Evolutionary conservation across 2,329 filamentous ascomycete species (phyloP), one percentile per base, ranked within the genome.

Genomic region (Drechslera avenae): DNA sequence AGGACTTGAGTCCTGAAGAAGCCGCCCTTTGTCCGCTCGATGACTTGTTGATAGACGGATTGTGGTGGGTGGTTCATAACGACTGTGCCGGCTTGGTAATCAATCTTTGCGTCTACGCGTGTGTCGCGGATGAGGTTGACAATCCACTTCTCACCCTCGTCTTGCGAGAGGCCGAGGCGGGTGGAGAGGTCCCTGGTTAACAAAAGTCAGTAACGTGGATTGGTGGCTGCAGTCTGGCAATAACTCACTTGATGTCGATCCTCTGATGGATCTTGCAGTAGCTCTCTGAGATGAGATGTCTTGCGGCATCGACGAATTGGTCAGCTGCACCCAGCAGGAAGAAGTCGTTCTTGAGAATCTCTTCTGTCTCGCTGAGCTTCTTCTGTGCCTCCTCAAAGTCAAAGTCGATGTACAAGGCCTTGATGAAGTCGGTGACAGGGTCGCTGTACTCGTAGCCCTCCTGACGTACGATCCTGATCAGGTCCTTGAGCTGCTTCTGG

Each of bases 251-350:
- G 75, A 99, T 97, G 75, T 97, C 93, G 74, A 99, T 99, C 67
- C 93, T 85, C 73, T 96, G 91, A 77, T 97, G 95, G 74, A 99
- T 99, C 85, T 97, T 97, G 90, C 94, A 99, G 84, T 99, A 99
- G 75, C 87, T 91, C 82, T 99, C 94, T 46, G 93, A 97, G 75
- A 99, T 97, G 54, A 99, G 82, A 81, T 99, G 94, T 71, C 94
- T 85, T 32, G 94, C 94, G 40, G 91, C 88, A 71, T 97, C 93
- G 59, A 99, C 90, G 72, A 99, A 99, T 34, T 86, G 82, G 67
- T 97, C 93, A 28, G 90, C 86, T 3, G 89, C 85, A 16, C 86
- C 87, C 49, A 89, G 85, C 50, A 99, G 84, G 88, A 99, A 99
- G 83, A 99, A 97, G 78, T 99, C 94, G 68, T 86, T 85, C 66